Evolutionary conservation across 1,284 basidiomycete genomes (phyloP), one percentile per base, ranked within the genome.

Genomic region (Pyrrhoderma noxium): DNA sequence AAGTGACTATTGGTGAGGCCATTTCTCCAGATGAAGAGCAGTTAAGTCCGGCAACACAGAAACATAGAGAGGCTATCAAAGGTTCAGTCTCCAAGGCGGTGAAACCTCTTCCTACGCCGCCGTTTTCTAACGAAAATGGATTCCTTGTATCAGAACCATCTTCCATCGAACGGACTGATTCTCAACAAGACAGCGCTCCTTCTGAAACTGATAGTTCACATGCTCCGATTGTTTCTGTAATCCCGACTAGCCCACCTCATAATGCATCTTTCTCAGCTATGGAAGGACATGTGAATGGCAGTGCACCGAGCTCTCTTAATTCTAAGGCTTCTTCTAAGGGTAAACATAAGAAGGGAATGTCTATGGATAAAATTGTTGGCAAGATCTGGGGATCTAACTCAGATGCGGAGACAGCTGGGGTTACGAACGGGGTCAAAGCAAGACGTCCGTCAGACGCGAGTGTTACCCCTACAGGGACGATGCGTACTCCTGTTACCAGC

Each of bases 311-410:
- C 22, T 60, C 60, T 38, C 57, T 61, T 2, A 61, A 59, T 27
- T 64, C 63, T 31, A 58, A 58, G 5, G 62, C 59, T 14, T 69
- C 69, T 1, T 75, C 77, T 18, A 70, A 60, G 54, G 65, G 72
- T 31, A 72, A 79, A 27, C 75, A 79, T 57, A 68, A 74, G 56
- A 78, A 78, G 54, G 80, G 82, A 8, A 63, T 85, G 55, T 87
- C 85, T 0, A 72, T 85, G 56, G 85, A 87, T 70, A 84, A 84
- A 62, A 83, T 87, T 60, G 80, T 88, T 9, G 75, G 79, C 46
- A 80, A 80, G 63, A 71, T 88, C 44, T 76, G 87, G 49, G 70
- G 74, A 34, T 58, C 61, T 22, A 56, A 48, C 14, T 45, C 45
- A 21, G 51, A 53, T 23, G 35, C 22, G 4, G 50, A 56, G 40